These are phyloP conservation scores for Arabidopsis suecica DNA, from an alignment of 345 rosid species.

Conservation along the genomic window DNA sequence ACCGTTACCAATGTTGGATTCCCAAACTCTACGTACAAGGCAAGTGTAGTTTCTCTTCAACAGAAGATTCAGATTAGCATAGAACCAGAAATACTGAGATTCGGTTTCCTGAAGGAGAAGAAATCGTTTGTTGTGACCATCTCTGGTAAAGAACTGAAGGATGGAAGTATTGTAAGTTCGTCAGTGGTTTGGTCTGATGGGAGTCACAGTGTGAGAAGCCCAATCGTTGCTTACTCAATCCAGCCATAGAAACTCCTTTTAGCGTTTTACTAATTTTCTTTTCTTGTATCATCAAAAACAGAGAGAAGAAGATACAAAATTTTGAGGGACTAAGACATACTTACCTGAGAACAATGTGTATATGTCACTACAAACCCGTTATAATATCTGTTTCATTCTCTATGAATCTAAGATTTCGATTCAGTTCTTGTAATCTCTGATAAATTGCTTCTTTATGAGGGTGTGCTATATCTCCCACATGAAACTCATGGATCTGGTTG, in stretches of 20 bases:
- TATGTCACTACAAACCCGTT: conserved; percentile 49
- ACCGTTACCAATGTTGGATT: conserved; percentile 51
- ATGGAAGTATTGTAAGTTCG: conserved; percentile 31
- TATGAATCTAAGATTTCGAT: conserved; percentile 42
- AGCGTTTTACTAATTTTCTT: not conserved
- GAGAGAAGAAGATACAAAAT: conserved; percentile 6
- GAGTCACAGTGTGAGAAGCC: conserved; percentile 45
- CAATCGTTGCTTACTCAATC: conserved; percentile 47
- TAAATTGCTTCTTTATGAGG: conserved; percentile 59
- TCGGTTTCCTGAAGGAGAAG: conserved; percentile 39
- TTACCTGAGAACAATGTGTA: conserved; percentile 17
- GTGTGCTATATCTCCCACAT: conserved; percentile 58
- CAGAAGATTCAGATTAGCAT: conserved; percentile 38
- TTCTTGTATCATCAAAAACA: conserved; percentile 20
- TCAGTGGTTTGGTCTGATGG: conserved; percentile 54
- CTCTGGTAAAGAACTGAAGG: conserved; percentile 33
- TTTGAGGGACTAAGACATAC: not conserved
- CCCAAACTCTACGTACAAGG: conserved; percentile 47
- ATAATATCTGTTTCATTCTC: conserved; percentile 50
- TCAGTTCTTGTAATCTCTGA: conserved; percentile 60
- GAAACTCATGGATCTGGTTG: conserved; percentile 63
- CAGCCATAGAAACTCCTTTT: not conserved
- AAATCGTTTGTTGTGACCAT: conserved; percentile 43
- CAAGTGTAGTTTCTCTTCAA: conserved; percentile 25
- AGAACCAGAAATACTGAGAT: conserved; percentile 41